Conservation (phyloP, 805 yeast genomes). For the Metschnikowia lunata region DNA sequence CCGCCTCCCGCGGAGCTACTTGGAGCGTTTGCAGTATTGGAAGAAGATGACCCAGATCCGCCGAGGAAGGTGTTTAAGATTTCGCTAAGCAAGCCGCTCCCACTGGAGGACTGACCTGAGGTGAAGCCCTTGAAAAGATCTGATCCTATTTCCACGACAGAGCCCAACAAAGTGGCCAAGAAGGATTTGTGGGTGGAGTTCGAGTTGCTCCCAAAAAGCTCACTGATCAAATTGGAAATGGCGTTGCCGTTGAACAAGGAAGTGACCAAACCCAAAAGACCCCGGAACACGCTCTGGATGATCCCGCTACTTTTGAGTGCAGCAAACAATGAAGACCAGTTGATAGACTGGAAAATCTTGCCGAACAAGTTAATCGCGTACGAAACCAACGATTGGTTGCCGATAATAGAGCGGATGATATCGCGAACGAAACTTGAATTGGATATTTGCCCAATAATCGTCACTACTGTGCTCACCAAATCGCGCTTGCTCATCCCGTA, state of each 20-base stretch:
- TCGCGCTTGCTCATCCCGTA: constrained; percentile 17
- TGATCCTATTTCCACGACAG: constrained; percentile 14
- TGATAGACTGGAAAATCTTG: constrained; percentile 20
- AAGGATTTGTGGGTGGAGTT: constrained; percentile 15
- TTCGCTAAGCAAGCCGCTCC: constrained; percentile 13
- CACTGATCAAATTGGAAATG: constrained; percentile 10
- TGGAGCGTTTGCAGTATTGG: constrained; percentile 1
- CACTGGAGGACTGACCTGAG: constrained; percentile 5
- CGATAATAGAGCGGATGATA: constrained; percentile 22
- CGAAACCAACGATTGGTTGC: constrained; percentile 18
- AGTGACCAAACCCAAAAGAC: constrained; percentile 13
- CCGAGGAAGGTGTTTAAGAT: constrained; percentile 9
- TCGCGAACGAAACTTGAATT: constrained; percentile 21
- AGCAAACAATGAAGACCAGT: constrained; percentile 20
- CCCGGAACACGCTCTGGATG: constrained; percentile 15
- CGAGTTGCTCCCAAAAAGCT: constrained; percentile 12
- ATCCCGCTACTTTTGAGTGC: constrained; percentile 27
- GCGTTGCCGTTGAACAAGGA: constrained; percentile 14
- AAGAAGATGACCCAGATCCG: constrained; percentile 1
- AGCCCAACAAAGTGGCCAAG: constrained; percentile 10
- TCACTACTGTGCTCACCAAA: constrained; percentile 14
- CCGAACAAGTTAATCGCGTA: constrained; percentile 20
- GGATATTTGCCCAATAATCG: constrained; percentile 20
- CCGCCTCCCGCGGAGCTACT: constrained; percentile 9
- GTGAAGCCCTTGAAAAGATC: constrained; percentile 12